phyloP scores from a whole-genome alignment of 805 yeast genomes.

The Starmerella tilneyi region DNA sequence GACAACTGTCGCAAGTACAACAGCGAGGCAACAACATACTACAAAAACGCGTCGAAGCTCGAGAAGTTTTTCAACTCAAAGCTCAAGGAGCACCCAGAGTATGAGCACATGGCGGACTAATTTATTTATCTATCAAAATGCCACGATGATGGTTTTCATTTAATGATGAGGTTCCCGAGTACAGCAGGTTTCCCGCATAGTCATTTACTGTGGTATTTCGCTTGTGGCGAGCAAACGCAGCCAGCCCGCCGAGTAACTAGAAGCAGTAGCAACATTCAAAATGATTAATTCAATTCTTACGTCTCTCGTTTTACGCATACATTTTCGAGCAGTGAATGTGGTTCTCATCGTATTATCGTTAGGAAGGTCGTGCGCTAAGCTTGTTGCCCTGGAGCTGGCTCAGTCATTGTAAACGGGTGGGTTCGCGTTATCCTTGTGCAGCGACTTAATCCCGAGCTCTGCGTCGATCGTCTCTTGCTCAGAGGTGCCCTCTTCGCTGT shows the following conservation, averaged over 20 bases:
- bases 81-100: constrained; percentile 84
- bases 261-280: too few species aligned
- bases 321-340: too few species aligned
- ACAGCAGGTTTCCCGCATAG: too few species aligned
- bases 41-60: constrained; percentile 84
- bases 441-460: constrained; percentile 23
- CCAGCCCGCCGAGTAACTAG: too few species aligned
- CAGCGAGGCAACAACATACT: constrained; percentile 89
- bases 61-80: constrained; percentile 80
- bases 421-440: constrained; percentile 28
- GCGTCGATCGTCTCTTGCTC: constrained; percentile 25
- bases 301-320: too few species aligned
- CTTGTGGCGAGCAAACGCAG: too few species aligned
- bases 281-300: too few species aligned
- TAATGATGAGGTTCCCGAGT: background rate
- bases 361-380: too few species aligned
- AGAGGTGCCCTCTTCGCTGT: constrained; percentile 24
- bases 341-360: too few species aligned
- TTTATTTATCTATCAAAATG: too few species aligned
- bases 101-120: constrained; percentile 63
- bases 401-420: constrained; percentile 29
- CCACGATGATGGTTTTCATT: background rate
- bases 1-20: constrained; percentile 88
- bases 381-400: background rate
- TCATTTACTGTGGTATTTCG: too few species aligned